Evolutionary conservation across 495 filamentous ascomycete species (phyloP).

Genomic region (Hyaloscypha finlandica): DNA sequence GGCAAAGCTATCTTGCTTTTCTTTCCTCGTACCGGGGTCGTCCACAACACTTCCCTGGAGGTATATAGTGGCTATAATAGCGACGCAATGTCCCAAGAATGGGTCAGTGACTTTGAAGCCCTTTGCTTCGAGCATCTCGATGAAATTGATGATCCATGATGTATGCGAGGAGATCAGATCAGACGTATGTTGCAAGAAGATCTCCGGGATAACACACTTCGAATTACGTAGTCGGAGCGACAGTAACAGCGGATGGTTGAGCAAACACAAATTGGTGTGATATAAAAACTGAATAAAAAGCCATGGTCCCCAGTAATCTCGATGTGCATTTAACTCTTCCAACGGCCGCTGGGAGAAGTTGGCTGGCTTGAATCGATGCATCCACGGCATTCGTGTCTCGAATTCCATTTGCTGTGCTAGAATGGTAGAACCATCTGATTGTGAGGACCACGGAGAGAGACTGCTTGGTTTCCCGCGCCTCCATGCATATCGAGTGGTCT

Average conservation of each 20-base stretch:
- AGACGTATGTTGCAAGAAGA: constrained; percentile 50
- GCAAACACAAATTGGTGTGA: constrained; percentile 50
- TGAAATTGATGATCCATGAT: constrained; percentile 51
- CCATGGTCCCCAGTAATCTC: constrained; percentile 52
- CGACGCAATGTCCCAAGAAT: constrained; percentile 49
- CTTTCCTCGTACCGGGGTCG: constrained; percentile 37
- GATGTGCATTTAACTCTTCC: constrained; percentile 43
- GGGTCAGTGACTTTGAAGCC: constrained; percentile 47
- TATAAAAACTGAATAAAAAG: constrained; percentile 52
- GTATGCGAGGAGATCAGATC: constrained; percentile 50
- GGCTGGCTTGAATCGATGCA: constrained; percentile 47
- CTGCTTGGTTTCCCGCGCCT: constrained; percentile 45
- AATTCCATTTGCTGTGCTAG: constrained; percentile 50
- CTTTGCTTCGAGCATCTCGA: constrained; percentile 48
- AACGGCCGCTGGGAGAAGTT: constrained; percentile 43
- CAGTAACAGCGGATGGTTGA: constrained; percentile 50
- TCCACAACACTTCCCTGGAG: constrained; percentile 51
- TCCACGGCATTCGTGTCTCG: constrained; percentile 49
- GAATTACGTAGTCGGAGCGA: constrained; percentile 49
- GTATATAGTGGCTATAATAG: constrained; percentile 52
- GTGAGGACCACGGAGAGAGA: constrained; percentile 50
- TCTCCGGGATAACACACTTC: constrained; percentile 49
- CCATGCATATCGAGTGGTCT: constrained; percentile 47
- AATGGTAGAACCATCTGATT: constrained; percentile 51
- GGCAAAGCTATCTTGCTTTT: constrained; percentile 47